These are phyloP conservation scores for Datisca glomerata DNA, from an alignment of 306 rosid species.

Conservation along the genomic window DNA sequence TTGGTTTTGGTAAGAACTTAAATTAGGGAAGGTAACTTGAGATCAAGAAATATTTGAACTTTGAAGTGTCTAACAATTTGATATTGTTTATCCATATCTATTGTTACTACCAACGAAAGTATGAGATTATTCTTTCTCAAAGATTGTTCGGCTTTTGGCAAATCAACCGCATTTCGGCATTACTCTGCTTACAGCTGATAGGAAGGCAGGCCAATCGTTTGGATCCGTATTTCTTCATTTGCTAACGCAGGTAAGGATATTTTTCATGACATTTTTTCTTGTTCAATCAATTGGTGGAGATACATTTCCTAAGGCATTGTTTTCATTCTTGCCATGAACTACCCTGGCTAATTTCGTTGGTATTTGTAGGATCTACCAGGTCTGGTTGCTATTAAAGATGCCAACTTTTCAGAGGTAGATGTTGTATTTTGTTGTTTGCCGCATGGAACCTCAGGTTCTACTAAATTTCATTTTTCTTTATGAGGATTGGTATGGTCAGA, in stretches of 20 bases:
- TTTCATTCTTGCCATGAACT: constrained; percentile 7
- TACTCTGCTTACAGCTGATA: constrained; percentile 73
- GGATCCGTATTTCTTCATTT: constrained; percentile 84
- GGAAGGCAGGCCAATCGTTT: constrained; percentile 87
- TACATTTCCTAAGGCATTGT: neutral
- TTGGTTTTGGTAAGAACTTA: too few species aligned
- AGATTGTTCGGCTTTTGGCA: constrained; percentile 85
- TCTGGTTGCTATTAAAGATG: constrained; percentile 82
- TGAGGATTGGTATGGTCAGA: constrained; percentile 92
- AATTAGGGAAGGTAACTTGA: too few species aligned
- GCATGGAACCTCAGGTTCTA: constrained; percentile 90
- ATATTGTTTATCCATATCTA: neutral
- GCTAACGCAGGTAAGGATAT: constrained; percentile 41
- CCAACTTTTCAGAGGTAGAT: constrained; percentile 64
- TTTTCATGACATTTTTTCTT: constrained; percentile 5
- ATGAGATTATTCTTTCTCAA: constrained; percentile 12
- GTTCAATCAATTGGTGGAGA: constrained; percentile 12
- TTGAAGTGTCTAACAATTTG: neutral
- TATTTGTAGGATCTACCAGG: constrained; percentile 61
- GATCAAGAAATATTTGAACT: too few species aligned
- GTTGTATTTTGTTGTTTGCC: constrained; percentile 97
- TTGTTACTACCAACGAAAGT: neutral
- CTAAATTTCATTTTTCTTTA: constrained; percentile 18
- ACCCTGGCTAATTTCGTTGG: constrained; percentile 8
- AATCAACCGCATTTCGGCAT: constrained; percentile 80